These are phyloP conservation scores for Gyromitra esculenta DNA, from an alignment of 2,329 filamentous ascomycete species.

Conservation along the genomic window DNA sequence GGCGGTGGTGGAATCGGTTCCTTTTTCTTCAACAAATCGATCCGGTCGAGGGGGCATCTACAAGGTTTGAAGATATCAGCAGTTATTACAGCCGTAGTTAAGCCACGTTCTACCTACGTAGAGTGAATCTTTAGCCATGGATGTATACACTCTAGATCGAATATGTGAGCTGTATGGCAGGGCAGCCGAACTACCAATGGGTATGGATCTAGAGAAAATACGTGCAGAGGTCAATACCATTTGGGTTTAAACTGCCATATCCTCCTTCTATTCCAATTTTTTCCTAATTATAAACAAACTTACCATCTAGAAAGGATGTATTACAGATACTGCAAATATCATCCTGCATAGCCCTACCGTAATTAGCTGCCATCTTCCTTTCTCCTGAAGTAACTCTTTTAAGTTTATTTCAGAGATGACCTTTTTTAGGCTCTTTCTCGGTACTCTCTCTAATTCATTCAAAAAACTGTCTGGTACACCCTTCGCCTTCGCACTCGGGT, in stretches of 20 bases:
- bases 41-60: constrained; percentile 56
- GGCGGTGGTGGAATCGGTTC: constrained; percentile 44
- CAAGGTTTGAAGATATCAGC: neutral
- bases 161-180: constrained; percentile 55
- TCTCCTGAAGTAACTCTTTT: neutral
- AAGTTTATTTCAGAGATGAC: constrained; percentile 4
- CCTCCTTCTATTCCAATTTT: neutral
- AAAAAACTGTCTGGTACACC: constrained; percentile 55
- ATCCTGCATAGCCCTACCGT: constrained; percentile 25
- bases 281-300: constrained; percentile 1
- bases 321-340: constrained; percentile 57
- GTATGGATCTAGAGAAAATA: constrained; percentile 50
- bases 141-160: constrained; percentile 57
- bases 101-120: constrained; percentile 43
- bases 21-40: constrained; percentile 56
- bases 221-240: neutral
- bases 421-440: constrained; percentile 55
- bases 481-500: constrained; percentile 40
- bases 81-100: neutral
- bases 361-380: neutral
- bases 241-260: neutral
- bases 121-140: constrained; percentile 57
- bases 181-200: constrained; percentile 56
- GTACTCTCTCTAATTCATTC: constrained; percentile 55
- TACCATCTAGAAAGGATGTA: constrained; percentile 55